These are phyloP conservation scores for Fusarium beomiforme DNA, from an alignment of 2,329 filamentous ascomycete genomes.

Conservation along the genomic window DNA sequence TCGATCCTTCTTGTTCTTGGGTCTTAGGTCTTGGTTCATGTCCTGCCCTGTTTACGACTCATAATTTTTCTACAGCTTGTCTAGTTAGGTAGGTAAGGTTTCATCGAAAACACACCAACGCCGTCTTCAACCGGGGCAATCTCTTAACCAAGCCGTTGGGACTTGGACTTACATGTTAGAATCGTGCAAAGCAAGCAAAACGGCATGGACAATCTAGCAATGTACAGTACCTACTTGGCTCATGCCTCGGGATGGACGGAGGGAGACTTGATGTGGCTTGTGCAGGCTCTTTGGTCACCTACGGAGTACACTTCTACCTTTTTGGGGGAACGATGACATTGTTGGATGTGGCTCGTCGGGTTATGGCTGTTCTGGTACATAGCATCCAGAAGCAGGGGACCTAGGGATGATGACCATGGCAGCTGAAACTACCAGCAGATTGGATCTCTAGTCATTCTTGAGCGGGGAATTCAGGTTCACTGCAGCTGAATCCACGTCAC, in stretches of 20 bases:
- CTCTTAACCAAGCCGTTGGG: conserved; percentile 29
- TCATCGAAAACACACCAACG: conserved; percentile 20
- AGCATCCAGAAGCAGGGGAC: conserved; percentile 34
- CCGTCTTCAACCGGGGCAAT: conserved; percentile 23
- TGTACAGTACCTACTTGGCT: conserved; percentile 26
- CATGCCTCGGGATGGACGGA: conserved; percentile 27
- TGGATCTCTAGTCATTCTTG: conserved; percentile 20
- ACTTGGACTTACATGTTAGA: conserved; percentile 7
- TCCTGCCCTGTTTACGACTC: conserved; percentile 11
- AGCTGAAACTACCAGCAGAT: conserved; percentile 41
- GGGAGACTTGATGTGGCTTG: conserved; percentile 30
- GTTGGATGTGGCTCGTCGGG: conserved; percentile 34
- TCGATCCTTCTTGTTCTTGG: conserved; percentile 15
- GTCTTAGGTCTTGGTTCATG: conserved; percentile 16
- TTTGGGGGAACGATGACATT: conserved; percentile 27
- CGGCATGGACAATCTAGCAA: conserved; percentile 10
- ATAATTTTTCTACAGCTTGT: not conserved
- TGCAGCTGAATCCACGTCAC: conserved; percentile 39
- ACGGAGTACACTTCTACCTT: not conserved
- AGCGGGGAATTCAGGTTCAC: conserved; percentile 18
- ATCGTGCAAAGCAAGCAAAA: conserved; percentile 14
- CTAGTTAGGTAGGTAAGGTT: too few species aligned
- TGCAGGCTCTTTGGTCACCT: not conserved
- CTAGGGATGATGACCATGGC: conserved; percentile 14
- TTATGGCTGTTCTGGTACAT: conserved; percentile 13